phyloP scores from a whole-genome alignment of 345 rosid genomes.

The Noccaea bulbosa region DNA sequence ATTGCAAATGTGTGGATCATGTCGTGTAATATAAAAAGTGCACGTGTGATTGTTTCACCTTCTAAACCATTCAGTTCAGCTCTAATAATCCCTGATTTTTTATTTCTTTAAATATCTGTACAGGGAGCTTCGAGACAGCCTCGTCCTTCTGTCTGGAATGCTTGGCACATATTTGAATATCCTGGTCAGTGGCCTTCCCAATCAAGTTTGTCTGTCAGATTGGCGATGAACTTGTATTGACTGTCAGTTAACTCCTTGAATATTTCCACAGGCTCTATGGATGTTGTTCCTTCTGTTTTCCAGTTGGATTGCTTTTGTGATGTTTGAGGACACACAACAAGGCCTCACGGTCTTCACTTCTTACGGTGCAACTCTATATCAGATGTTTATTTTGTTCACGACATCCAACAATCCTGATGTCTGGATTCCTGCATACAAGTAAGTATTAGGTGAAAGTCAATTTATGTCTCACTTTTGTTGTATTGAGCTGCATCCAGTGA shows the following conservation, averaged over 20 bases:
- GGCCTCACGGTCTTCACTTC: slow-evolving; percentile 75
- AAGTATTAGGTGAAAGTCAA: slow-evolving; percentile 49
- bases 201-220: slow-evolving; percentile 25
- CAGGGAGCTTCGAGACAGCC: slow-evolving; percentile 75
- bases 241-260: slow-evolving; percentile 31
- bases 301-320: slow-evolving; percentile 95
- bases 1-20: neutral
- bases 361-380: slow-evolving; percentile 76
- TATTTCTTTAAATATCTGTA: slow-evolving; percentile 22
- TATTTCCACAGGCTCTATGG: slow-evolving; percentile 75
- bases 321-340: slow-evolving; percentile 94
- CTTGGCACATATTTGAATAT: slow-evolving; percentile 77
- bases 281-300: slow-evolving; percentile 84
- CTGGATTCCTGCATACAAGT: slow-evolving; percentile 98
- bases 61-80: neutral
- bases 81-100: neutral
- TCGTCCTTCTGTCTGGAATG: slow-evolving; percentile 86
- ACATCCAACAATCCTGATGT: slow-evolving; percentile 99
- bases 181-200: slow-evolving; percentile 65
- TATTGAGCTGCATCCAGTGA: slow-evolving; percentile 26
- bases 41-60: slow-evolving; percentile 10
- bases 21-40: slow-evolving; percentile 8
- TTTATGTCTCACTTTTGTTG: slow-evolving; percentile 10
- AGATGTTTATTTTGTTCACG: slow-evolving; percentile 90
- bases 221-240: slow-evolving; percentile 16